Evolutionary conservation across 2,329 filamentous ascomycete species (phyloP).

Genomic region (Diaporthe citrichinensis): DNA sequence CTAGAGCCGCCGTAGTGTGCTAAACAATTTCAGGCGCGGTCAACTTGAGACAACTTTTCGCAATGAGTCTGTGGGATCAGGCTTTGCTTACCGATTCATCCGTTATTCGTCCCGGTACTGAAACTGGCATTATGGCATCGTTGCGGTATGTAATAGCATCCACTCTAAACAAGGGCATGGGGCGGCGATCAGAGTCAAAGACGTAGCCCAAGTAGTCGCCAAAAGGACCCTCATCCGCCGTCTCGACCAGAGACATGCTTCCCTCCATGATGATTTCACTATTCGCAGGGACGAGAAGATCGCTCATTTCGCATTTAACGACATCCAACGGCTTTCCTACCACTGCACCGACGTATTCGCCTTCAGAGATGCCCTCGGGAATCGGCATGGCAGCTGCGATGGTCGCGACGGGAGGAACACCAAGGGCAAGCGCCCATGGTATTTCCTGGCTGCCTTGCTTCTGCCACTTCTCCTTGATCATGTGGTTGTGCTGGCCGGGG

Average conservation of each 20-base stretch:
- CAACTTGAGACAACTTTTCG: too few species aligned
- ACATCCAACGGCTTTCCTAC: conserved; percentile 60
- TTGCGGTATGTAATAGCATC: conserved; percentile 62
- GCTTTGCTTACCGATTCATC: conserved; percentile 55
- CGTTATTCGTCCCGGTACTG: conserved; percentile 59
- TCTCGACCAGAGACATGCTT: conserved; percentile 59
- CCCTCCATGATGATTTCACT: conserved; percentile 67
- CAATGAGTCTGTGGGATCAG: too few species aligned
- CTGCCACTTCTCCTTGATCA: conserved; percentile 62
- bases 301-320: conserved; percentile 66
- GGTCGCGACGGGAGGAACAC: conserved; percentile 63
- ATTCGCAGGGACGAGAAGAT: conserved; percentile 62
- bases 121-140: conserved; percentile 63
- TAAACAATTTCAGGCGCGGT: conserved; percentile 18
- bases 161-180: conserved; percentile 57
- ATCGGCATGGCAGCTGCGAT: conserved; percentile 64
- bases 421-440: conserved; percentile 62
- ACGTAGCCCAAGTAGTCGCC: conserved; percentile 54
- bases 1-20: conserved; percentile 57
- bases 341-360: conserved; percentile 63
- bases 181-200: conserved; percentile 56
- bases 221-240: conserved; percentile 62
- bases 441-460: conserved; percentile 57
- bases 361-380: conserved; percentile 63
- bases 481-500: conserved; percentile 60